Base-by-base conservation (phyloP, 176 grass and related monocot species). In the Cymbopogon citratus region DNA sequence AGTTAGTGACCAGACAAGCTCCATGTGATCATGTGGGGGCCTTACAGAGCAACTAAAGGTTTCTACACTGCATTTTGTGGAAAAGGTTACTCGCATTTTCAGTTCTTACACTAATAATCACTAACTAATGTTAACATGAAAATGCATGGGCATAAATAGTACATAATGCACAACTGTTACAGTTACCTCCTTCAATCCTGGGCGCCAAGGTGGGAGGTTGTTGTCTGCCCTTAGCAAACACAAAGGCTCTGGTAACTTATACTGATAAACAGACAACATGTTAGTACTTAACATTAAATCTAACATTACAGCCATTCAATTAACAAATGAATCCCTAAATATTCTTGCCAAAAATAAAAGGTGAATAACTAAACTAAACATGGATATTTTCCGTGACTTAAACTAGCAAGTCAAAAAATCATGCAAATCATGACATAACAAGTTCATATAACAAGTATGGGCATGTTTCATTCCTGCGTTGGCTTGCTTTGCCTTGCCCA, bases 201-300 rank as follows among this genome's bases (percentile, higher is more conserved):
- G 81, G 63, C 89, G 92, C 95, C 95, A 98, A 74, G 95, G 95
- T 61, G 95, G 95, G 51, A 93, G 29, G 7, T 98, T 98, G 83
- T 98, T 98, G 82, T 98, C 95, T 26, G 92, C 92, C 85, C 95
- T 87, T 73, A 98, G 80, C 56, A 95, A 60, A 87, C 87, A 85
- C 31, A 95, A 49, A 18, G 95, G 95, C 68, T 87, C 87, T 82
- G 92, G 92, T 61, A 98, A 81, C 28, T 98, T 98, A 77, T 98
- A 98, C 95, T 98, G 89, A 45, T 92, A 52, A 87, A 65, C 85
- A 80, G 24, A 81, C 18, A 77, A 36, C 19, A 64, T 29, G 39
- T 87, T 15, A 87, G 33, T 57, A 69, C 49, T 68, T 41, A 38
- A 61, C 26, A 78, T 12, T 2, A 71, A 75, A 83, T 12, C 12